Conservation (phyloP, 495 filamentous ascomycete species). For the Pyrenula aspistea region DNA sequence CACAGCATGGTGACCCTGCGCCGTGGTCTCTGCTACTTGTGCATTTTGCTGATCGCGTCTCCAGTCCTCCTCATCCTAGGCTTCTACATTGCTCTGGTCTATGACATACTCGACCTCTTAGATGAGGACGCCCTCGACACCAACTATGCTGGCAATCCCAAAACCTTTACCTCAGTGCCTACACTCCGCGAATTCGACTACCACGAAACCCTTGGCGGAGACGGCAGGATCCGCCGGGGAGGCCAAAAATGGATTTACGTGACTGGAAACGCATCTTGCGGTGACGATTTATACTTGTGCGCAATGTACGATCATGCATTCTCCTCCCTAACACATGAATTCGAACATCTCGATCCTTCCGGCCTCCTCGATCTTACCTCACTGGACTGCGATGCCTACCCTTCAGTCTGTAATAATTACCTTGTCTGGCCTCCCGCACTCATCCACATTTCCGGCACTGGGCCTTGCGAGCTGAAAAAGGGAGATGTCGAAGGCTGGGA, state of each 20-base stretch:
- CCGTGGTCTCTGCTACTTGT: neutral
- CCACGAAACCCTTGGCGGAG: neutral
- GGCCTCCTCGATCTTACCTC: neutral
- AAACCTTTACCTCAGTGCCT: neutral
- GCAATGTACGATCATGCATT: neutral
- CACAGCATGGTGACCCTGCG: neutral
- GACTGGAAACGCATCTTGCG: neutral
- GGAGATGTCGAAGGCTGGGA: neutral
- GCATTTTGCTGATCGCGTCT: neutral
- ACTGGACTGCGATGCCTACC: neutral
- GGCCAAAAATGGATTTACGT: neutral
- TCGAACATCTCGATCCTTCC: neutral
- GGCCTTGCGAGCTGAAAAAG: neutral
- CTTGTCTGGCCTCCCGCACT: neutral
- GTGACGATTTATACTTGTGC: neutral
- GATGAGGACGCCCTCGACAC: neutral
- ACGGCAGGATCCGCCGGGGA: neutral
- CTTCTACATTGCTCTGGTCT: neutral
- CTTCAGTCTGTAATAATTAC: neutral
- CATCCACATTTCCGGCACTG: neutral
- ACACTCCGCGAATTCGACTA: neutral
- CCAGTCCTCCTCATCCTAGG: neutral
- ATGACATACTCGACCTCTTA: neutral
- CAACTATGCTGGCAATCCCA: neutral
- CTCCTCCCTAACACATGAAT: neutral